A percentile compares a stretch with the other conserved stretches of the same genome.
phyloP scores from a whole-genome alignment of 2,329 filamentous ascomycete species.

The Fusarium sp. region DNA sequence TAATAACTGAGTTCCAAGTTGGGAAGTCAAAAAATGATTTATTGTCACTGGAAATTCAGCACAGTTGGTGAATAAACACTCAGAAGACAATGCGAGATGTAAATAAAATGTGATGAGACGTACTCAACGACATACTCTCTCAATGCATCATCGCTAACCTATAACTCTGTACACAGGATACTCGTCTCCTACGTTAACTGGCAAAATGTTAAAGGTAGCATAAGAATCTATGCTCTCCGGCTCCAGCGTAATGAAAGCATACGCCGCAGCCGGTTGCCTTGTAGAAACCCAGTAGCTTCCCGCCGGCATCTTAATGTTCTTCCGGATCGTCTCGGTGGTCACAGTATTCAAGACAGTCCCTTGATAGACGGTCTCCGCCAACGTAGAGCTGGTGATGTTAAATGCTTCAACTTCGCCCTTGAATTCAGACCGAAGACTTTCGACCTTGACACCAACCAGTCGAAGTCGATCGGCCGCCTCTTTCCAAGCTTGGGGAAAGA shows the following conservation, averaged over 20 bases:
- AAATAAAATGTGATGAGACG: too few relatives aligned
- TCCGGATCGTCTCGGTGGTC: constrained; percentile 30
- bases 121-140: too few relatives aligned
- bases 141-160: neutral
- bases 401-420: constrained; percentile 44
- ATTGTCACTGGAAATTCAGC: too few relatives aligned
- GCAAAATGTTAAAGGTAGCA: constrained; percentile 47
- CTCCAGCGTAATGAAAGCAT: constrained; percentile 49
- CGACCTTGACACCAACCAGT: constrained; percentile 43
- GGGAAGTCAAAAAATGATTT: too few relatives aligned
- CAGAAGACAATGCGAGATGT: too few relatives aligned
- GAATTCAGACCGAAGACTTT: constrained; percentile 41
- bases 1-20: too few relatives aligned
- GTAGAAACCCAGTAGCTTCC: constrained; percentile 49
- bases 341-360: constrained; percentile 45
- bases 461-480: constrained; percentile 46
- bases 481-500: constrained; percentile 48
- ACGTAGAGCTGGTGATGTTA: constrained; percentile 36
- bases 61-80: too few relatives aligned
- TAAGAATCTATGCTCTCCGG: constrained; percentile 50
- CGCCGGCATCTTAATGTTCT: constrained; percentile 43
- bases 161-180: constrained; percentile 50
- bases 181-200: constrained; percentile 44
- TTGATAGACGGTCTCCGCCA: constrained; percentile 43
- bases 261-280: constrained; percentile 47